phyloP scores from a whole-genome alignment of 805 yeast genomes.

The Sporopachydermia quercuum region DNA sequence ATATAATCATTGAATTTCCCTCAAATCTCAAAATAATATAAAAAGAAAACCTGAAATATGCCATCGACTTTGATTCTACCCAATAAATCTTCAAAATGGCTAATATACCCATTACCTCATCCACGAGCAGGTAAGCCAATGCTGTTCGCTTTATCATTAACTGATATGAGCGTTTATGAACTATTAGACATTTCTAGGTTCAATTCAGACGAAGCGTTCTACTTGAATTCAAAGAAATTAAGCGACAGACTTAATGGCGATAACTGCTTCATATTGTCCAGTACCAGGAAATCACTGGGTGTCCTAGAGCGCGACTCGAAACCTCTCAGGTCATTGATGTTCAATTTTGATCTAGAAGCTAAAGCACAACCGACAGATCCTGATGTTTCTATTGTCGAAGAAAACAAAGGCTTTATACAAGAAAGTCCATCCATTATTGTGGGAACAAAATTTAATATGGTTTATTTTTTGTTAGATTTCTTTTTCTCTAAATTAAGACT shows the following conservation, averaged over 20 bases:
- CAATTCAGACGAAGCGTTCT: background rate
- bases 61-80: background rate
- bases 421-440: background rate
- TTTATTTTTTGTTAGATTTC: background rate
- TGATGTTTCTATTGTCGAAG: background rate
- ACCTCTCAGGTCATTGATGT: background rate
- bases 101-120: background rate
- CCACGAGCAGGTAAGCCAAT: background rate
- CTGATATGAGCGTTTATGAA: background rate
- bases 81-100: background rate
- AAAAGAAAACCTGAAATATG: too few relatives aligned
- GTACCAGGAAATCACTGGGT: background rate
- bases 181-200: background rate
- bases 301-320: background rate
- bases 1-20: too few relatives aligned
- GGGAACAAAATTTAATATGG: background rate
- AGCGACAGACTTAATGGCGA: background rate
- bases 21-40: too few relatives aligned
- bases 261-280: background rate
- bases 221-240: background rate
- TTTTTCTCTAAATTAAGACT: background rate
- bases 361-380: background rate
- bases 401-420: background rate
- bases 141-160: background rate
- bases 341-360: background rate